A percentile compares a stretch with the other conserved stretches of the same genome.
These are phyloP conservation scores for Aureobasidium sp. DNA, from an alignment of 2,329 filamentous ascomycete genomes.

Conservation along the genomic window DNA sequence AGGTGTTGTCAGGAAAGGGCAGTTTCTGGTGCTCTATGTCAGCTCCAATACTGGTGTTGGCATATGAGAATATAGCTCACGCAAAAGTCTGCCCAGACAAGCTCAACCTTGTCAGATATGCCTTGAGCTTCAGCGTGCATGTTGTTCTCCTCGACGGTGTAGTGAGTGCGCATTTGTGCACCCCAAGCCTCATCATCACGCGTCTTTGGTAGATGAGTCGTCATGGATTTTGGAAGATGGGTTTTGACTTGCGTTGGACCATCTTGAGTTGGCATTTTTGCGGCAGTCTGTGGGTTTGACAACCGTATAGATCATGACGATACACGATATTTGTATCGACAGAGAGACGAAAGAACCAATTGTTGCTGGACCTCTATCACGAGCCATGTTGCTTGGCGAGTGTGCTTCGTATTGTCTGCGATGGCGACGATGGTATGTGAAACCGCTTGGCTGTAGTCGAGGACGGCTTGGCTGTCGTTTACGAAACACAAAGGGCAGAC, in stretches of 20 bases:
- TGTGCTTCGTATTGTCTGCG: no score
- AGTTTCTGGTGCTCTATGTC: constrained; percentile 58
- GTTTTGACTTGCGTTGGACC: not conserved
- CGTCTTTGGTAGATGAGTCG: not conserved
- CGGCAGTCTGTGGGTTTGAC: not conserved
- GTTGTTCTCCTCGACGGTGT: not conserved
- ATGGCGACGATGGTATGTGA: no score
- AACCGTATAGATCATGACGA: not conserved
- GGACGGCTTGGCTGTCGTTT: no score
- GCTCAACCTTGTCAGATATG: constrained; percentile 70
- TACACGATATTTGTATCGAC: not conserved
- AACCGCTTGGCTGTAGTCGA: no score
- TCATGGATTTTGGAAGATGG: not conserved
- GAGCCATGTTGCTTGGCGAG: no score
- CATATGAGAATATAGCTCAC: not conserved
- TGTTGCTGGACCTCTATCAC: no score
- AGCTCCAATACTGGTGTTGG: not conserved
- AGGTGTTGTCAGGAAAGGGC: constrained; percentile 83
- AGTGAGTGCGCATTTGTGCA: not conserved
- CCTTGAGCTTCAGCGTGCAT: constrained; percentile 76
- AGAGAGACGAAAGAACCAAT: no score
- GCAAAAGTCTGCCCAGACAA: constrained; percentile 49
- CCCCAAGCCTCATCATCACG: not conserved
- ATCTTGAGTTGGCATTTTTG: not conserved
- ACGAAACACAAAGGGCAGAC: no score